Evolutionary conservation across 495 filamentous ascomycete genomes (phyloP), one percentile per base, ranked within the genome.

Genomic region (Xylaria venustula): DNA sequence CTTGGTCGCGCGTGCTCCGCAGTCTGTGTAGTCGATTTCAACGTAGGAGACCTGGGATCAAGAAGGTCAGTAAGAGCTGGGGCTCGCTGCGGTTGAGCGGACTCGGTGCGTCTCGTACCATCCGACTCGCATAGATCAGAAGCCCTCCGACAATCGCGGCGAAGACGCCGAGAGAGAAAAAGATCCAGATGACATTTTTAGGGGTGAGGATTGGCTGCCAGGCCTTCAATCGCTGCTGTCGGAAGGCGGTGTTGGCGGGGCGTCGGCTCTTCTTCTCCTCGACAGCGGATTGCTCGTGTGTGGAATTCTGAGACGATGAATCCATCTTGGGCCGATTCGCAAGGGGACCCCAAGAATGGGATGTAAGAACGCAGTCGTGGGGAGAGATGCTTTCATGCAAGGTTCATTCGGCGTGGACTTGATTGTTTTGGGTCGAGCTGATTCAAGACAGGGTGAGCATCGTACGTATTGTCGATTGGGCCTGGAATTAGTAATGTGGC

Each of bases 131-230:
- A 80, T 88, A 97, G 60, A 96, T 73, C 22, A 97, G 74, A 44
- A 93, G 77, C 48, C 91, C 92, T 32, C 92, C 92, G 37, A 97
- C 89, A 3, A 92, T 90, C 15, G 90, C 91, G 72, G 95, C 93
- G 67, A 97, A 87, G 52, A 94, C 79, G 41, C 92, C 92, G 54
- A 96, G 81, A 36, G 85, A 82, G 71, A 96, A 93, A 76, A 97
- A 95, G 54, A 97, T 82, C 45, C 92, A 92, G 12, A 97, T 81
- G 25, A 96, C 92, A 48, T 90, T 96, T 72, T 93, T 95, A 0
- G 92, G 92, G 3, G 92, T 97, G 40, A 97, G 82, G 71, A 97
- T 97, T 8, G 92, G 92, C 87, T 97, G 92, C 92, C 92, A 97
- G 74, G 92, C 92, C 75, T 96, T 95, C 67, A 97, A 70, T 68